Conservation (phyloP, 2,329 filamentous ascomycete genomes). For the Gaeumannomyces sp. region DNA sequence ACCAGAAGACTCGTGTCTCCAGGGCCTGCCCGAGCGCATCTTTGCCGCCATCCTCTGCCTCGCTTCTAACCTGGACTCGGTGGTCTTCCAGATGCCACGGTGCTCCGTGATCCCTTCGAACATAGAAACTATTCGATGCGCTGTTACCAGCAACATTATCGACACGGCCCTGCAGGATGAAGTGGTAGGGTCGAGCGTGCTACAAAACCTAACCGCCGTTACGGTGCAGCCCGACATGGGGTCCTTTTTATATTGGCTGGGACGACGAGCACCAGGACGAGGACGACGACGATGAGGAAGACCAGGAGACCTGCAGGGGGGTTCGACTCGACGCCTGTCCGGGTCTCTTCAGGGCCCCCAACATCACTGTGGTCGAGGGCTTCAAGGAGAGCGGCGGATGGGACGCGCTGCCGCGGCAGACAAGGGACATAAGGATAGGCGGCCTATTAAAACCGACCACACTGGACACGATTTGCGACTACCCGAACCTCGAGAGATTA, state of each 20-base stretch:
- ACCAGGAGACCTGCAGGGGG: slow-evolving; percentile 3
- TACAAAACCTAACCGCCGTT: slow-evolving; percentile 8
- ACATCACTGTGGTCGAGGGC: slow-evolving; percentile 6
- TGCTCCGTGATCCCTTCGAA: slow-evolving; percentile 4
- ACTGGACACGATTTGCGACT: slow-evolving; percentile 7
- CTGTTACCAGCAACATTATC: slow-evolving; percentile 6
- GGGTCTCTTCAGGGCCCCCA: slow-evolving; percentile 8
- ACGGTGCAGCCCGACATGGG: slow-evolving; percentile 8
- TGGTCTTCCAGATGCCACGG: slow-evolving; percentile 8
- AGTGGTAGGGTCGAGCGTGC: slow-evolving; percentile 2
- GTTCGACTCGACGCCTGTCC: slow-evolving; percentile 8
- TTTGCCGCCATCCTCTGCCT: slow-evolving; percentile 9
- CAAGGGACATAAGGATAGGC: not conserved
- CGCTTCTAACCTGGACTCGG: slow-evolving; percentile 6
- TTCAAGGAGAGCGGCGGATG: slow-evolving; percentile 9
- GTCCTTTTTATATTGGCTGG: slow-evolving; percentile 7
- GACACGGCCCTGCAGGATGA: slow-evolving; percentile 9
- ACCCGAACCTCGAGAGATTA: slow-evolving; percentile 7
- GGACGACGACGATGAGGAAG: not conserved
- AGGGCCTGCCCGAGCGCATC: slow-evolving; percentile 8
- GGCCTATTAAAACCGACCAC: slow-evolving; percentile 6
- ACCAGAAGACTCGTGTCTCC: not conserved
- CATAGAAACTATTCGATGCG: slow-evolving; percentile 3
- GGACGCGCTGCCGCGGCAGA: slow-evolving; percentile 2
- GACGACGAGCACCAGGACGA: slow-evolving; percentile 6